These are phyloP conservation scores for Aspergillus amoenus DNA, from an alignment of 2,329 filamentous ascomycete species.

Conservation along the genomic window DNA sequence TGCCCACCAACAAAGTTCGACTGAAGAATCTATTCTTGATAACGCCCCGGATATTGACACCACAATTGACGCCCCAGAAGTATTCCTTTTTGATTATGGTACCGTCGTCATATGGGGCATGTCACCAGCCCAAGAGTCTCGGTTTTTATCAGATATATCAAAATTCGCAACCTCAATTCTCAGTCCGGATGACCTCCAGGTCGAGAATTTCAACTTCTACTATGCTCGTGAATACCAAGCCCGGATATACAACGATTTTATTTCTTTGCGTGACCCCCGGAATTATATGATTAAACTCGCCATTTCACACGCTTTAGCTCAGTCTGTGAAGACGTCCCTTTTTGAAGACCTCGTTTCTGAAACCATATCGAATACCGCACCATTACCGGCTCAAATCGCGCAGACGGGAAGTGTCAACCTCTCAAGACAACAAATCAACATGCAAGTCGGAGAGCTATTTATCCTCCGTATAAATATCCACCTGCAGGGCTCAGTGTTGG, in stretches of 20 bases:
- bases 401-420: slow-evolving; percentile 88
- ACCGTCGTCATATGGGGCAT: slow-evolving; percentile 99
- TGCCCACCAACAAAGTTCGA: slow-evolving; percentile 25
- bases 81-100: slow-evolving; percentile 96
- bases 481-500: slow-evolving; percentile 91
- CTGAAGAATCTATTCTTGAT: slow-evolving; percentile 25
- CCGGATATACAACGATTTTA: slow-evolving; percentile 99
- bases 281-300: slow-evolving; percentile 98
- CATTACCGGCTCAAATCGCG: slow-evolving; percentile 89
- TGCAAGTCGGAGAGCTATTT: slow-evolving; percentile 98
- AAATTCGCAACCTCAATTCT: slow-evolving; percentile 94
- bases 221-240: slow-evolving; percentile 98
- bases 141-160: slow-evolving; percentile 88
- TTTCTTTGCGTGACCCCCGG: slow-evolving; percentile 86
- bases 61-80: slow-evolving; percentile 84
- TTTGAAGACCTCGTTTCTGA: slow-evolving; percentile 95
- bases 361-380: slow-evolving; percentile 89
- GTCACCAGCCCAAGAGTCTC: slow-evolving; percentile 82
- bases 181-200: slow-evolving; percentile 82
- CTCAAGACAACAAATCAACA: slow-evolving; percentile 89
- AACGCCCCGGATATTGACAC: slow-evolving; percentile 72
- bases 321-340: slow-evolving; percentile 95
- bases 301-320: slow-evolving; percentile 91
- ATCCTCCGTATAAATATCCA: slow-evolving; percentile 98
- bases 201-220: slow-evolving; percentile 99